phyloP scores from a whole-genome alignment of 1,284 basidiomycete species.

The Tausonia pullulans region DNA sequence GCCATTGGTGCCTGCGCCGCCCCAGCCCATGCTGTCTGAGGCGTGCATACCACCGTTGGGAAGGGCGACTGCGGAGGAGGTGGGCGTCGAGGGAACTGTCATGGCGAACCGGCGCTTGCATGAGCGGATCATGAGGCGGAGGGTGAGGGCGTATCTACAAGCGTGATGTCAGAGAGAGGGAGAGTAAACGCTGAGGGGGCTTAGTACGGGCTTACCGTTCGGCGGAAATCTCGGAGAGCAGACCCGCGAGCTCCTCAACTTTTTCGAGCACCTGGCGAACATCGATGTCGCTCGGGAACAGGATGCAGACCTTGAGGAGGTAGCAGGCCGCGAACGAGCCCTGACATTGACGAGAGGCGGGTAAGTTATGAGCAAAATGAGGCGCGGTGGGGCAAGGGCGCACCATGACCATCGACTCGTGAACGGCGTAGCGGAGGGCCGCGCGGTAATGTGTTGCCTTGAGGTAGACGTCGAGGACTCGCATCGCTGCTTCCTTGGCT shows the following conservation, averaged over 20 bases:
- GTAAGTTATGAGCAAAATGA: neutral
- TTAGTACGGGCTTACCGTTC: slow-evolving; percentile 44
- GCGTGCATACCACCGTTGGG: neutral
- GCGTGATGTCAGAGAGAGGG: slow-evolving; percentile 13
- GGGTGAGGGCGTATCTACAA: slow-evolving; percentile 62
- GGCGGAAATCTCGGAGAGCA: slow-evolving; percentile 74
- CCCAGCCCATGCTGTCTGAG: neutral
- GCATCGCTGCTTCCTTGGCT: slow-evolving; percentile 79
- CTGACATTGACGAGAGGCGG: neutral
- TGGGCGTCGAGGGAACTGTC: neutral
- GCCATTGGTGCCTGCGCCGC: neutral
- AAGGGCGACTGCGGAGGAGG: neutral
- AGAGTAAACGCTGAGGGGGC: neutral
- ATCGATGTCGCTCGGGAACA: slow-evolving; percentile 72
- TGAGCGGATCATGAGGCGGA: slow-evolving; percentile 81
- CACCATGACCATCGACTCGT: slow-evolving; percentile 76
- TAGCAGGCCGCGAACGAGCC: slow-evolving; percentile 78
- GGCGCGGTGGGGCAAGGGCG: neutral
- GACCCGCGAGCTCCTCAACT: slow-evolving; percentile 69
- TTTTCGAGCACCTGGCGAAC: slow-evolving; percentile 58
- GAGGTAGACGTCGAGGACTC: slow-evolving; percentile 68
- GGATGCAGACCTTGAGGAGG: slow-evolving; percentile 77
- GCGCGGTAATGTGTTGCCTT: slow-evolving; percentile 37
- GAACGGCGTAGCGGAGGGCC: slow-evolving; percentile 75
- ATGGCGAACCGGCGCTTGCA: slow-evolving; percentile 45